Percentiles rank a stretch among this genome's conserved stretches.
Conservation (phyloP, 306 rosid genomes). For the Pachyrhizus erosus region DNA sequence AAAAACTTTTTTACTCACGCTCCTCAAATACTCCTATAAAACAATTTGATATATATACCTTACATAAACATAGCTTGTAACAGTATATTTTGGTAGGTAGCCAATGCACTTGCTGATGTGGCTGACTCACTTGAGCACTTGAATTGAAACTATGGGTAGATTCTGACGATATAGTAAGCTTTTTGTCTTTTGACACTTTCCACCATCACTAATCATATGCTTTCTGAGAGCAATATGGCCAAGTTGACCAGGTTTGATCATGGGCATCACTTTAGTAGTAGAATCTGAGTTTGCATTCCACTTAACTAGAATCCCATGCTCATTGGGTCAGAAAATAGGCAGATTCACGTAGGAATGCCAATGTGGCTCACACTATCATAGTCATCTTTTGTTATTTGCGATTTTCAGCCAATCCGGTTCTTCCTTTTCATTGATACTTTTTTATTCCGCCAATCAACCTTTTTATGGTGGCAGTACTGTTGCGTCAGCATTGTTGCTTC, state of each 20-base stretch:
- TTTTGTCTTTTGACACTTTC: constrained; percentile 16
- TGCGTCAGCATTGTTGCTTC: constrained; percentile 35
- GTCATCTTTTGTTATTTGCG: neutral
- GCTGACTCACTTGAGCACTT: constrained; percentile 65
- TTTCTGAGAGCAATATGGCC: constrained; percentile 51
- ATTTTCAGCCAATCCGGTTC: constrained; percentile 32
- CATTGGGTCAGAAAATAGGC: constrained; percentile 48
- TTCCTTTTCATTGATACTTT: too few species aligned
- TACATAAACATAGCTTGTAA: neutral
- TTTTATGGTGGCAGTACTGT: constrained; percentile 42
- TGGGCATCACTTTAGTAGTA: constrained; percentile 51
- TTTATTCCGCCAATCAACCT: neutral
- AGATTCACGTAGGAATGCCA: constrained; percentile 35
- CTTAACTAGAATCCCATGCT: constrained; percentile 56
- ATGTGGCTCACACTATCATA: constrained; percentile 40
- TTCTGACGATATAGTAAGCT: constrained; percentile 19
- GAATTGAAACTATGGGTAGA: constrained; percentile 35
- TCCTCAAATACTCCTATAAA: neutral
- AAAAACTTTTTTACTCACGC: neutral
- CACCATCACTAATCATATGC: constrained; percentile 28
- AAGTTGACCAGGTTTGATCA: constrained; percentile 61
- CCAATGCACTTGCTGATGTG: constrained; percentile 55
- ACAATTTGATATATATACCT: neutral
- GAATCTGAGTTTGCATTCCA: constrained; percentile 85
- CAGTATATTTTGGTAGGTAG: constrained; percentile 15